Evolutionary conservation across 1,284 basidiomycete species (phyloP).

Genomic region (Stereum hirsutum): DNA sequence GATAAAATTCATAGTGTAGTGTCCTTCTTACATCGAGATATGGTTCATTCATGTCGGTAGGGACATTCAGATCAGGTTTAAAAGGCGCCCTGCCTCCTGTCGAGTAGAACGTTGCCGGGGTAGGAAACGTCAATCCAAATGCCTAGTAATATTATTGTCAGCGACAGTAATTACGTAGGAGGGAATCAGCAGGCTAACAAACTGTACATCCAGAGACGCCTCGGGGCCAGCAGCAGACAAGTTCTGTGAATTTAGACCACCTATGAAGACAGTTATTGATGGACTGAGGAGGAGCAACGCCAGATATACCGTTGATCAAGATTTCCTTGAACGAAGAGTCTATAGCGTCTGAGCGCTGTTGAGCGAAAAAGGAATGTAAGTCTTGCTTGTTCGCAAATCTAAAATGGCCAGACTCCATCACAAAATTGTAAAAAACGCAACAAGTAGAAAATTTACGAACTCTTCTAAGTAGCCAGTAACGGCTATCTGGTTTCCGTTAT

Average conservation of each 20-base stretch:
- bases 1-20: slow-evolving; percentile 49
- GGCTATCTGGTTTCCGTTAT: slow-evolving; percentile 38
- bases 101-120: slow-evolving; percentile 45
- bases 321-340: slow-evolving; percentile 35
- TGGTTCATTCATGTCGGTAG: slow-evolving; percentile 53
- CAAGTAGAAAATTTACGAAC: slow-evolving; percentile 53
- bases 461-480: slow-evolving; percentile 47
- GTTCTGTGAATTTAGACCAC: slow-evolving; percentile 56
- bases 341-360: slow-evolving; percentile 22
- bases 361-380: slow-evolving; percentile 29
- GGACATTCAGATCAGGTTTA: slow-evolving; percentile 31
- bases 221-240: slow-evolving; percentile 47
- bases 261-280: slow-evolving; percentile 18
- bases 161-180: too few species aligned
- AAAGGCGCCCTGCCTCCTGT: slow-evolving; percentile 54
- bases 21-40: slow-evolving; percentile 35
- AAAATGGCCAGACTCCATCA: too few species aligned
- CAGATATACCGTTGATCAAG: slow-evolving; percentile 23
- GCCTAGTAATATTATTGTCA: too few species aligned
- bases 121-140: slow-evolving; percentile 46
- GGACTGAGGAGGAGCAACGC: neutral
- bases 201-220: slow-evolving; percentile 66
- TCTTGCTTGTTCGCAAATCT: too few species aligned
- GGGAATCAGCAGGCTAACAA: too few species aligned
- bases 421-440: too few species aligned